phyloP scores from a whole-genome alignment of 495 filamentous ascomycete species.

The Penicillium samsonianum region DNA sequence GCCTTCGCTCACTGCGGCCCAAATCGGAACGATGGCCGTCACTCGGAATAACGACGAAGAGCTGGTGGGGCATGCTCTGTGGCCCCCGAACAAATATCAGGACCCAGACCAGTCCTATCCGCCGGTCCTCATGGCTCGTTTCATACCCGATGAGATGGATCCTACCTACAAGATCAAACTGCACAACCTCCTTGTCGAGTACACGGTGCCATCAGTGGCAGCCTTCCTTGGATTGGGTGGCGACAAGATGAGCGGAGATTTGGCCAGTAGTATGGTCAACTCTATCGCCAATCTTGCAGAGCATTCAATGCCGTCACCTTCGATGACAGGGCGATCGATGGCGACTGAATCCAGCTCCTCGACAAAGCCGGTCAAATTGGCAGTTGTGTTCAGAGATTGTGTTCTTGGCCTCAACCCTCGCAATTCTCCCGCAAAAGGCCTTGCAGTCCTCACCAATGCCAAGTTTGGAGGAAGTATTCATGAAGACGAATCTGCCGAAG shows the following conservation, averaged over 20 bases:
- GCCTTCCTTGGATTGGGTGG: conserved; percentile 69
- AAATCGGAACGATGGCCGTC: conserved; percentile 60
- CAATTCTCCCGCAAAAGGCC: conserved; percentile 66
- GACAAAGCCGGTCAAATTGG: conserved; percentile 63
- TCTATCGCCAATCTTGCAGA: conserved; percentile 79
- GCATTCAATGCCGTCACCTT: conserved; percentile 25
- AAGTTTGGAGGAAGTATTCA: conserved; percentile 64
- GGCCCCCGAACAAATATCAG: conserved; percentile 20
- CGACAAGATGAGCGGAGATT: conserved; percentile 68
- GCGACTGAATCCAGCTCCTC: conserved; percentile 18
- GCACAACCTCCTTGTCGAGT: conserved; percentile 78
- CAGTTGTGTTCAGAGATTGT: conserved; percentile 75
- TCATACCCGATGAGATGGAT: conserved; percentile 92
- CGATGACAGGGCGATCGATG: conserved; percentile 20
- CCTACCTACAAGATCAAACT: conserved; percentile 86
- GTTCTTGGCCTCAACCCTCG: conserved; percentile 85
- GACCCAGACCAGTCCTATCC: conserved; percentile 29
- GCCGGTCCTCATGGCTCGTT: conserved; percentile 74
- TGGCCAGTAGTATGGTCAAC: conserved; percentile 72
- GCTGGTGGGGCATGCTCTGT: conserved; percentile 59
- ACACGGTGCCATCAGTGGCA: conserved; percentile 78
- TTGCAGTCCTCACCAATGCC: conserved; percentile 77
- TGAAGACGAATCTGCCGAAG: conserved; percentile 58
- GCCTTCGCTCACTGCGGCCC: conserved; percentile 76
- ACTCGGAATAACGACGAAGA: conserved; percentile 68